phyloP scores from a whole-genome alignment of 495 filamentous ascomycete species.

The Pyronema omphalodes region DNA sequence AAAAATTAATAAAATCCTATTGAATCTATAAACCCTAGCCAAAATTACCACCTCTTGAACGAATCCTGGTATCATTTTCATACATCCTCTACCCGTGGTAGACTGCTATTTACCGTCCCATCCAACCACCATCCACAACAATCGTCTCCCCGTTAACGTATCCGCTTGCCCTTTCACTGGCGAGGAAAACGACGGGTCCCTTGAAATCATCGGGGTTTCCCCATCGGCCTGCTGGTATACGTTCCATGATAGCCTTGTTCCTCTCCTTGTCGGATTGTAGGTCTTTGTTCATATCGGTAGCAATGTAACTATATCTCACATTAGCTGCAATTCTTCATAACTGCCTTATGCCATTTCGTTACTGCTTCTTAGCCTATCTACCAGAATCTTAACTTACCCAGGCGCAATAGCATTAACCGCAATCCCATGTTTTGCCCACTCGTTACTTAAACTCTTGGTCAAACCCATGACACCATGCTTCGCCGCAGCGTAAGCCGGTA shows the following conservation, averaged over 20 bases:
- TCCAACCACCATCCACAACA: slow-evolving; percentile 85
- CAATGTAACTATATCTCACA: slow-evolving; percentile 41
- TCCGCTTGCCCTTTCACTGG: slow-evolving; percentile 44
- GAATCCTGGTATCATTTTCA: too few species aligned
- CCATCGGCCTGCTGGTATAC: slow-evolving; percentile 80
- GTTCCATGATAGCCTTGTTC: slow-evolving; percentile 51
- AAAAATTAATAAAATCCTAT: too few species aligned
- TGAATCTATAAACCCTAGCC: too few species aligned
- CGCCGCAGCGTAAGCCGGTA: slow-evolving; percentile 76
- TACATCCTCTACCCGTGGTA: background rate
- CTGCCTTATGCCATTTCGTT: too few species aligned
- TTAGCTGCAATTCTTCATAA: too few species aligned
- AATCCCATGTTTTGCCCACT: slow-evolving; percentile 64
- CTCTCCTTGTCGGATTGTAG: slow-evolving; percentile 53
- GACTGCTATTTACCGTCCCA: slow-evolving; percentile 46
- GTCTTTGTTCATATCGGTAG: slow-evolving; percentile 81
- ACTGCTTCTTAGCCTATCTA: slow-evolving; percentile 27
- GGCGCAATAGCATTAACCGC: slow-evolving; percentile 68
- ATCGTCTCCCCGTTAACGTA: slow-evolving; percentile 72
- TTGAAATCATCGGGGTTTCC: slow-evolving; percentile 79
- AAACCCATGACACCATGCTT: slow-evolving; percentile 77
- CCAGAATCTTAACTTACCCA: slow-evolving; percentile 21
- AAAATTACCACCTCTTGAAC: too few species aligned
- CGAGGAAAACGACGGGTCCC: slow-evolving; percentile 62
- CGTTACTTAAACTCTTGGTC: slow-evolving; percentile 74